phyloP scores from a whole-genome alignment of 176 grass and related monocot species.

The Raddia distichophylla region DNA sequence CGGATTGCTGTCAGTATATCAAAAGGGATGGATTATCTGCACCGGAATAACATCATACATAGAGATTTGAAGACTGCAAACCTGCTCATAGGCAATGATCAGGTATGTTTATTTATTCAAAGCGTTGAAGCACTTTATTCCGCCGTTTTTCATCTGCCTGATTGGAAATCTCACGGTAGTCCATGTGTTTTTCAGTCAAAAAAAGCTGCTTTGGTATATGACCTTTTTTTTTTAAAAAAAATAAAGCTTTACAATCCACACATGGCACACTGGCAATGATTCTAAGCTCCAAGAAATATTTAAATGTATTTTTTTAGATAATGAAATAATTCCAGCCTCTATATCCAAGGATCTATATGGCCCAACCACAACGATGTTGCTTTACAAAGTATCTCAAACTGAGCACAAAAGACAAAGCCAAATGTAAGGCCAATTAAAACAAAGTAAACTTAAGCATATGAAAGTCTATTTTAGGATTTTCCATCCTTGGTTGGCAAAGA shows the following conservation, averaged over 20 bases:
- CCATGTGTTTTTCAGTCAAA: constrained; percentile 3
- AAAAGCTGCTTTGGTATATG: background rate
- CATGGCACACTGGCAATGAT: constrained; percentile 13
- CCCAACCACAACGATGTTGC: too few species aligned
- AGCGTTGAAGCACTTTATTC: constrained; percentile 23
- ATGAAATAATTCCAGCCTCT: too few species aligned
- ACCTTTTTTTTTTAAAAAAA: background rate
- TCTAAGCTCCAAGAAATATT: constrained; percentile 22
- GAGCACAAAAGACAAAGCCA: too few species aligned
- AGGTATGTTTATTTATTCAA: constrained; percentile 51
- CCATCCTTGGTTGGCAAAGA: too few species aligned
- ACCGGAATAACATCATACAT: constrained; percentile 85
- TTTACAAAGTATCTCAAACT: too few species aligned
- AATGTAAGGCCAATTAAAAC: too few species aligned
- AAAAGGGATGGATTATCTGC: constrained; percentile 92
- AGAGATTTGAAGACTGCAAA: constrained; percentile 97
- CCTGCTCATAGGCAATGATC: constrained; percentile 66
- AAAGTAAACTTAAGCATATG: too few species aligned
- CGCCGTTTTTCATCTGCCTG: constrained; percentile 16
- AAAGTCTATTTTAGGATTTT: too few species aligned
- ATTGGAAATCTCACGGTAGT: background rate
- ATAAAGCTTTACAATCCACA: constrained; percentile 14
- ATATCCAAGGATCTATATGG: too few species aligned
- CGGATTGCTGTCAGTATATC: constrained; percentile 68
- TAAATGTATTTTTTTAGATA: too few species aligned